phyloP scores from a whole-genome alignment of 179 eudicot species.

The Patellifolia procumbens region DNA sequence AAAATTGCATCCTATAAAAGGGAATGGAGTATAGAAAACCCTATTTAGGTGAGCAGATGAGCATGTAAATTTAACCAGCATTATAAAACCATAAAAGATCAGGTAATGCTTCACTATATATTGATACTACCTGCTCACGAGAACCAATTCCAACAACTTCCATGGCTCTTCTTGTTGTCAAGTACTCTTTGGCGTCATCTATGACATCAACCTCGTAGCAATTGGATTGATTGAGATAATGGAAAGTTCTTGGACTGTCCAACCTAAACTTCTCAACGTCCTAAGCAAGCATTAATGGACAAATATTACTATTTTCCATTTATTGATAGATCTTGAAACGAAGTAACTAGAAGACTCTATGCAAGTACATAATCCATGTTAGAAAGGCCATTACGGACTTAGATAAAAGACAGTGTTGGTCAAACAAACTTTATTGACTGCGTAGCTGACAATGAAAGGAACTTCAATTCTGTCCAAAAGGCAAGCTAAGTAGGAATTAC shows the following conservation, averaged over 20 bases:
- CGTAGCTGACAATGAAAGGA: not conserved
- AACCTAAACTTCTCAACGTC: conserved; percentile 67
- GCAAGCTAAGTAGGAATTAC: too few species aligned
- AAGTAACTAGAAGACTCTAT: not conserved
- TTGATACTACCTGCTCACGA: conserved; percentile 67
- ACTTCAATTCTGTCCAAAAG: not conserved
- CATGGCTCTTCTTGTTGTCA: conserved; percentile 85
- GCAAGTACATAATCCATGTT: not conserved
- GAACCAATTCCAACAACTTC: conserved; percentile 75
- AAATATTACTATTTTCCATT: not conserved
- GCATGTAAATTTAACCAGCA: not conserved
- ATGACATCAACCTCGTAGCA: conserved; percentile 68
- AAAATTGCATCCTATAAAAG: conserved; percentile 76
- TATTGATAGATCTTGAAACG: not conserved
- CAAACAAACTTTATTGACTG: not conserved
- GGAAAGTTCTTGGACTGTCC: conserved; percentile 72
- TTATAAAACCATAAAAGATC: not conserved
- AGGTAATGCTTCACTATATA: conserved; percentile 6
- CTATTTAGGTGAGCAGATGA: conserved; percentile 10
- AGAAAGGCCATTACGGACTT: not conserved
- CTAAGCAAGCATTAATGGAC: conserved; percentile 30
- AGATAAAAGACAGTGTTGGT: not conserved
- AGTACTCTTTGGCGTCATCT: conserved; percentile 77
- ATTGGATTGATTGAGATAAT: conserved; percentile 85
- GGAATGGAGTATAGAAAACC: conserved; percentile 13